A percentile compares a stretch with the other conserved stretches of the same genome.
phyloP scores from a whole-genome alignment of 192 early-diverging fungal species.

The Bifiguratus adelaidae region DNA sequence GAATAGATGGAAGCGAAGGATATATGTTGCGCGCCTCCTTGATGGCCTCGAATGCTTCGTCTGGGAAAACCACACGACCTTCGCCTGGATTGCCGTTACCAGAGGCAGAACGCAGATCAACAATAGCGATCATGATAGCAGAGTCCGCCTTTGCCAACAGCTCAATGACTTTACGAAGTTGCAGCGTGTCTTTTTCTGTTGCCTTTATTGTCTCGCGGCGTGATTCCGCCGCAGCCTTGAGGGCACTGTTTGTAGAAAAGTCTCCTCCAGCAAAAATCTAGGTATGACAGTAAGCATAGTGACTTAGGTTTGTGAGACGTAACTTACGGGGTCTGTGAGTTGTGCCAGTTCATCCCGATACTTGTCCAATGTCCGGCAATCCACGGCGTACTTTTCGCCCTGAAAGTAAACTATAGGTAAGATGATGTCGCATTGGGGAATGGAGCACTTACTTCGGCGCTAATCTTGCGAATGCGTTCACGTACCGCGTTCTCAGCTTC shows the following conservation, averaged over 20 bases:
- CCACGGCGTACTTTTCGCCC: constrained; percentile 19
- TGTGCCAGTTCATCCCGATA: constrained; percentile 18
- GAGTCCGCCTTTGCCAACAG: constrained; percentile 5
- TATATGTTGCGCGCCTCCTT: constrained; percentile 17
- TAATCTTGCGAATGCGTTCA: background rate
- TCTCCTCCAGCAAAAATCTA: constrained; percentile 2
- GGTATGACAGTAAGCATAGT: background rate
- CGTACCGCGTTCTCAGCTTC: constrained; percentile 7
- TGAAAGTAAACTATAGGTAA: background rate
- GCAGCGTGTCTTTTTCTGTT: background rate
- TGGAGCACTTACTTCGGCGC: too few relatives aligned
- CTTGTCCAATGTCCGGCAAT: constrained; percentile 13
- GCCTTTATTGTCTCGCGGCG: background rate
- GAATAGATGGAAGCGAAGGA: constrained; percentile 9
- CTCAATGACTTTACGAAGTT: constrained; percentile 4
- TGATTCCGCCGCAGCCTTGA: background rate
- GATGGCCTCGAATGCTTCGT: constrained; percentile 13
- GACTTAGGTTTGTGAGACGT: too few relatives aligned
- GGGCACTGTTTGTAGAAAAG: constrained; percentile 1
- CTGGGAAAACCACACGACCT: constrained; percentile 20
- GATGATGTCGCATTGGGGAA: too few relatives aligned
- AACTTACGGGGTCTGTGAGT: constrained; percentile 15
- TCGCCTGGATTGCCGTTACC: background rate
- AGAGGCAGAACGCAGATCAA: constrained; percentile 7
- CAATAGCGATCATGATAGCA: constrained; percentile 18